These are phyloP conservation scores for Plectranthus barbatus DNA, from an alignment of 257 asterid genomes.

Conservation along the genomic window DNA sequence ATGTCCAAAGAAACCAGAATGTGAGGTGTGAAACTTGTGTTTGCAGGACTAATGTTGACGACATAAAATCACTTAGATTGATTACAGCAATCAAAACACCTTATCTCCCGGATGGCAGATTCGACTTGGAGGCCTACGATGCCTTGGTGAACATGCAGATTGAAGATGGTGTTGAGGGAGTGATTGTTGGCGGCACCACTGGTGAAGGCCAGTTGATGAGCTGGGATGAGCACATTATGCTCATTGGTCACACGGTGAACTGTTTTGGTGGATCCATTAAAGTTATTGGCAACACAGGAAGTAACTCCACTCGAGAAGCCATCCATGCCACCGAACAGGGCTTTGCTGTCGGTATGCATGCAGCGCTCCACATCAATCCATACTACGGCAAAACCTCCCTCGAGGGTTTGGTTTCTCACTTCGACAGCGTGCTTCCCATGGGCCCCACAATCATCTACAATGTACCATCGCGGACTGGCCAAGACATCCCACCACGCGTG, in stretches of 20 bases:
- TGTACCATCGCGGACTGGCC: no score
- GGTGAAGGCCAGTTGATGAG: conserved; percentile 97
- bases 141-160: conserved; percentile 71
- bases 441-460: no score
- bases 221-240: conserved; percentile 98
- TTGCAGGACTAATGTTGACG: conserved; percentile 78
- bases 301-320: conserved; percentile 94
- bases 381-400: conserved; percentile 88
- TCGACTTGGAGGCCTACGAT: conserved; percentile 88
- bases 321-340: conserved; percentile 93
- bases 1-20: no score
- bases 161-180: conserved; percentile 81
- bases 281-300: conserved; percentile 90
- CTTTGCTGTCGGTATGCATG: conserved; percentile 94
- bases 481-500: no score
- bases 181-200: conserved; percentile 90
- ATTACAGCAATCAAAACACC: conserved; percentile 94
- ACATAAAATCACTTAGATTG: conserved; percentile 65
- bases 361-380: conserved; percentile 94
- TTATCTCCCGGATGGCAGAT: conserved; percentile 91
- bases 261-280: conserved; percentile 85
- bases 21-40: conserved; percentile 9
- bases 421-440: conserved; percentile 66
- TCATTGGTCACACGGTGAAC: conserved; percentile 91
- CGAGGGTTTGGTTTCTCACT: conserved; percentile 75